These are phyloP conservation scores for Eucalyptus curtisii DNA, from an alignment of 345 rosid genomes.

Conservation along the genomic window DNA sequence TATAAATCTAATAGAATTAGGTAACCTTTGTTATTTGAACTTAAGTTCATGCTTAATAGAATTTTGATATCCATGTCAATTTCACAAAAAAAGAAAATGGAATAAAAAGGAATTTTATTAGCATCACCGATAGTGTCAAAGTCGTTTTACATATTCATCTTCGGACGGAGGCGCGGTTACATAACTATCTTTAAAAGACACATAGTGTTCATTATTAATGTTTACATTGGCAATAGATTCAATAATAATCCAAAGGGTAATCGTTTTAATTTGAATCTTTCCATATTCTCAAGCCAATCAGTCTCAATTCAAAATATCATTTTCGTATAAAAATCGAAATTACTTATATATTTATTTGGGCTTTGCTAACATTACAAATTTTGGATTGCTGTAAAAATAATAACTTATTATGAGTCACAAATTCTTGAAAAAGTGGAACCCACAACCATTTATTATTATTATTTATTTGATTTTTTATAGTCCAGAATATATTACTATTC, in stretches of 20 bases:
- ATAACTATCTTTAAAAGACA: background rate
- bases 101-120: background rate
- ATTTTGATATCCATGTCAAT: background rate
- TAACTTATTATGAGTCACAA: too few species aligned
- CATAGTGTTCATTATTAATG: background rate
- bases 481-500: too few species aligned
- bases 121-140: background rate
- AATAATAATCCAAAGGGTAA: background rate
- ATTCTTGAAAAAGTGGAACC: too few species aligned
- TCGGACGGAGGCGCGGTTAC: fast-evolving
- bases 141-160: background rate
- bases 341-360: background rate
- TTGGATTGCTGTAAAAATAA: too few species aligned
- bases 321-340: background rate
- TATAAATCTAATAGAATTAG: background rate
- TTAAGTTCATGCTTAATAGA: background rate
- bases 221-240: background rate
- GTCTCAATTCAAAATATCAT: background rate
- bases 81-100: background rate
- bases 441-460: too few species aligned
- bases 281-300: background rate
- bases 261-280: background rate
- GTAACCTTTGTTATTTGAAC: background rate
- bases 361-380: too few species aligned
- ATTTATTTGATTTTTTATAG: too few species aligned